Evolutionary conservation across 2,329 filamentous ascomycete genomes (phyloP).

Genomic region (Colletotrichum destructivum): DNA sequence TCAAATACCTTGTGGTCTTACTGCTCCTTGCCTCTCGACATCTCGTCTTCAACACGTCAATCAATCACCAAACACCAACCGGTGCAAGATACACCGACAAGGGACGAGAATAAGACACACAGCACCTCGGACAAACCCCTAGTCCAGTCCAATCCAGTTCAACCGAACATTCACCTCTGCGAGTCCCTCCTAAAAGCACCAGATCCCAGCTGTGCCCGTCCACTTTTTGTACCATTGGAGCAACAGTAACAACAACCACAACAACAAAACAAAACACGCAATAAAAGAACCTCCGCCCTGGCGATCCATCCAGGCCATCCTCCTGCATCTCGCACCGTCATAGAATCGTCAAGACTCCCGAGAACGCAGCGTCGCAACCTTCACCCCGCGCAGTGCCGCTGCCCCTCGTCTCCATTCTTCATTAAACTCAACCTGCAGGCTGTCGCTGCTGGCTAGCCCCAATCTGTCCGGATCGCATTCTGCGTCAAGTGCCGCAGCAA

Average conservation of each 20-base stretch:
- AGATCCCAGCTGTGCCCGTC: background rate
- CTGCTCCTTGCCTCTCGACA: background rate
- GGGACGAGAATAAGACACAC: background rate
- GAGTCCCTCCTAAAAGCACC: background rate
- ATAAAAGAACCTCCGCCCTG: slow-evolving; percentile 5
- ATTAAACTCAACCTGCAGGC: slow-evolving; percentile 40
- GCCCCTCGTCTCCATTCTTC: slow-evolving; percentile 26
- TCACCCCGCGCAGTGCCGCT: background rate
- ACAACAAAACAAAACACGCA: slow-evolving; percentile 17
- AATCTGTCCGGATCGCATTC: slow-evolving; percentile 34
- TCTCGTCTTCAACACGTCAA: background rate
- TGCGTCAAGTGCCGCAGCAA: slow-evolving; percentile 27
- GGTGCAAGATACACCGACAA: background rate
- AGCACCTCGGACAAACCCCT: background rate
- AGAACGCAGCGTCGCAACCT: background rate
- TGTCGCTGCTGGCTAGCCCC: slow-evolving; percentile 7
- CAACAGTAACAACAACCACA: background rate
- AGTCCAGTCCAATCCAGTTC: background rate
- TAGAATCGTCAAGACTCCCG: slow-evolving; percentile 2
- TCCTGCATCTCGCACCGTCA: slow-evolving; percentile 23
- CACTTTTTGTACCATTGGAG: slow-evolving; percentile 6
- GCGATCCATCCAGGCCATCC: background rate
- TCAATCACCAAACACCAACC: background rate
- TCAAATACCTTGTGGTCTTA: background rate
- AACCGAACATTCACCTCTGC: background rate